Evolutionary conservation across 768 basidiomycete genomes (phyloP), one percentile per base, ranked within the genome.

Genomic region (Collybia nuda): DNA sequence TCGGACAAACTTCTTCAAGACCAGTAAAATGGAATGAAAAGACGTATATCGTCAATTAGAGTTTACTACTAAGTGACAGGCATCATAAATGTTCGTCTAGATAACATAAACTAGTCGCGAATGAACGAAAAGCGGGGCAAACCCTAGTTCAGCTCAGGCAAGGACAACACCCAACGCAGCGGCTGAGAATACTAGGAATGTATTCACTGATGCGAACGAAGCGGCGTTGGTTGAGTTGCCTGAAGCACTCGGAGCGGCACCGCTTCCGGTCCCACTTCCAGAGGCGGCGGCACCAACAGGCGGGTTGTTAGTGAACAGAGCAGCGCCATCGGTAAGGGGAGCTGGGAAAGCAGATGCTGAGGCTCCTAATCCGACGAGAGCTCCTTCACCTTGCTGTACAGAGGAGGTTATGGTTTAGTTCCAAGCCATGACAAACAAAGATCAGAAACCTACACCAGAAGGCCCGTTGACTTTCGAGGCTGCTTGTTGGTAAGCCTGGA

Each of bases 331-430:
- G 6, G 67, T 56, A 32, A 76, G 22, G 3, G 73, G 76, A n/a
- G 68, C 67, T 5, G 78, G 74, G 9, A 58, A 53, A 5, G 69
- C 70, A 2, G 79, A 73, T 1, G 79, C 80, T 15, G 72, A 74
- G 1, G 78, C 81, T n/a, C 73, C 77, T 3, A 67, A 43, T 14
- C 80, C 80, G 2, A 68, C 68, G 15, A 81, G 71, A 9, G 58
- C 65, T 28, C 71, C 71, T 45, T 67, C 56, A 14, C 44, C 65
- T 76, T 78, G 75, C 76, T 77, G 32, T 14, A 39, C 5, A 37
- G 18, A 14, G 15, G 26, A 28, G 40, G 14, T 3, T 24, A n/a
- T 21, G 18, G 32, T 35, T 12, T 44, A 35, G 21, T 19, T 15
- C 18, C 7, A 26, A 48, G 15, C 21, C 6, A 41, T n/a, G n/a